Conservation (phyloP, 2,329 filamentous ascomycete species). For the Bipolaris bicolor region DNA sequence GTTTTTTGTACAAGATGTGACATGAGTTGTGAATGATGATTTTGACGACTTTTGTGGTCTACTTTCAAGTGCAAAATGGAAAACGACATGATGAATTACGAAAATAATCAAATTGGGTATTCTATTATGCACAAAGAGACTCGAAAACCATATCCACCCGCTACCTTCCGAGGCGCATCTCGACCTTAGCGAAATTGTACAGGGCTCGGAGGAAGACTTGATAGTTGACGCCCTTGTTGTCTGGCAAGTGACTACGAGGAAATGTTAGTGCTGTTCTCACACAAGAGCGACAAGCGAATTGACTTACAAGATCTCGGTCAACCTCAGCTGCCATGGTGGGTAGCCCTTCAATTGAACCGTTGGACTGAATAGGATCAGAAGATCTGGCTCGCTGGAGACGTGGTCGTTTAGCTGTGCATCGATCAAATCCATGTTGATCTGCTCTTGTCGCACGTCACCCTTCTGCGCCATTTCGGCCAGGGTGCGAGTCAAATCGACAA, state of each 20-base stretch:
- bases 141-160: neutral
- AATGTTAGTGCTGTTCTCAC: conserved; percentile 14
- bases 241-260: conserved; percentile 58
- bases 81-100: neutral
- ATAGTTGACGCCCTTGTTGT: conserved; percentile 86
- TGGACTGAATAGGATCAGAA: conserved; percentile 86
- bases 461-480: conserved; percentile 93
- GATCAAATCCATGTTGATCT: conserved; percentile 85
- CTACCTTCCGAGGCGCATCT: conserved; percentile 80
- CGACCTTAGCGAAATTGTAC: conserved; percentile 81
- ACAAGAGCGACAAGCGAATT: neutral
- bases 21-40: neutral
- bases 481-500: conserved; percentile 94
- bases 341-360: conserved; percentile 86
- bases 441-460: conserved; percentile 77
- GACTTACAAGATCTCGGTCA: conserved; percentile 89
- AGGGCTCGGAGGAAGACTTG: conserved; percentile 88
- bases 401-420: conserved; percentile 82
- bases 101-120: conserved; percentile 24
- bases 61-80: neutral
- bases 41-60: neutral
- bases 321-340: conserved; percentile 91
- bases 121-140: conserved; percentile 10
- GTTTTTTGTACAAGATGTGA: neutral
- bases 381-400: conserved; percentile 86